A percentile compares a stretch with the other conserved stretches of the same genome.
phyloP scores from a whole-genome alignment of 1,139 yeast genomes.

The Hanseniaspora sp. region DNA sequence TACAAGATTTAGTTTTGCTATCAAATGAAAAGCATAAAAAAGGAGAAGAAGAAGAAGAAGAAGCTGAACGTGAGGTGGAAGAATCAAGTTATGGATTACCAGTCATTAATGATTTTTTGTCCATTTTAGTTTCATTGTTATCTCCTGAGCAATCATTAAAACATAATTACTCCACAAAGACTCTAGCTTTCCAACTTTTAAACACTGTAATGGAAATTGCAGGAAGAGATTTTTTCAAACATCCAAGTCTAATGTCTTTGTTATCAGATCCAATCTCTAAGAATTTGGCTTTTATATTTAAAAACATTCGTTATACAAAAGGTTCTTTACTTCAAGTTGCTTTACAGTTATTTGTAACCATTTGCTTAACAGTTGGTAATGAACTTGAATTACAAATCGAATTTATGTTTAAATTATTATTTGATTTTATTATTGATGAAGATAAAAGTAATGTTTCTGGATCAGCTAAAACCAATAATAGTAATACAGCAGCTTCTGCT shows the following conservation, averaged over 20 bases:
- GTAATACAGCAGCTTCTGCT: conserved; percentile 30
- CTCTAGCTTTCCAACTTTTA: conserved; percentile 67
- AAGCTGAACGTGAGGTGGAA: conserved; percentile 15
- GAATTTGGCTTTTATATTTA: conserved; percentile 67
- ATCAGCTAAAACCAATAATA: conserved; percentile 21
- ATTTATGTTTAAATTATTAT: conserved; percentile 48
- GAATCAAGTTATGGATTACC: conserved; percentile 30
- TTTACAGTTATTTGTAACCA: conserved; percentile 61
- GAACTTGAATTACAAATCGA: conserved; percentile 58
- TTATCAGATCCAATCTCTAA: conserved; percentile 74
- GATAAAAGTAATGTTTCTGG: conserved; percentile 26
- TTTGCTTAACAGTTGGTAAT: conserved; percentile 48
- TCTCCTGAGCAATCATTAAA: conserved; percentile 75
- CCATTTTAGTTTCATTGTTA: conserved; percentile 69
- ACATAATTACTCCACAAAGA: conserved; percentile 78
- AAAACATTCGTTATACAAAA: conserved; percentile 49
- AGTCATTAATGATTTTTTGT: conserved; percentile 37
- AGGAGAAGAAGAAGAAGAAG: conserved; percentile 2
- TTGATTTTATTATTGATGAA: conserved; percentile 37
- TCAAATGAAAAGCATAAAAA: neutral
- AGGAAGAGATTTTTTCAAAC: conserved; percentile 55
- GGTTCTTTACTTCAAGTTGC: conserved; percentile 64
- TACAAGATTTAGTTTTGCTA: no score
- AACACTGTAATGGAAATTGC: conserved; percentile 74
- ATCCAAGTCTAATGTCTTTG: conserved; percentile 54